Percentiles rank a stretch among this genome's conserved stretches.
phyloP scores from a whole-genome alignment of 164 flowering plant genomes.

The Vitis rupestris region DNA sequence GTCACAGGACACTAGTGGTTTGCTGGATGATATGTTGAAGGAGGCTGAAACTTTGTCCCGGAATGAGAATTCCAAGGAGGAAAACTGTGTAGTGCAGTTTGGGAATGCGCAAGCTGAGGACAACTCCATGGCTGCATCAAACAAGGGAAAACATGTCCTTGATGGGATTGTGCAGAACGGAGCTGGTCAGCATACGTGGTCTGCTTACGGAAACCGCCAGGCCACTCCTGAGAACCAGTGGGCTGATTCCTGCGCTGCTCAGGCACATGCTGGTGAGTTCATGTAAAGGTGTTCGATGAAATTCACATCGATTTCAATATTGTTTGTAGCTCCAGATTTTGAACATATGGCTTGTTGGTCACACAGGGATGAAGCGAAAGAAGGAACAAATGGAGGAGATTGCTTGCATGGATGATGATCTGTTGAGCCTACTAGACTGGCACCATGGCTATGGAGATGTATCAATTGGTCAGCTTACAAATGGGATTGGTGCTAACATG shows the following conservation, averaged over 20 bases:
- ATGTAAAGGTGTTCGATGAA: neutral
- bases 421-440: slow-evolving; percentile 48
- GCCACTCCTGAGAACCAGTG: slow-evolving; percentile 1
- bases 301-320: too few relatives aligned
- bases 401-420: slow-evolving; percentile 45
- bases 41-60: slow-evolving; percentile 22
- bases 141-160: slow-evolving; percentile 9
- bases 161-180: neutral
- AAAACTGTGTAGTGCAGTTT: too few relatives aligned
- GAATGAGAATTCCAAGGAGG: neutral
- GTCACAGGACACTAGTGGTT: slow-evolving; percentile 18
- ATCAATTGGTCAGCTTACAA: neutral
- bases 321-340: too few relatives aligned
- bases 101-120: too few relatives aligned
- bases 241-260: slow-evolving; percentile 23
- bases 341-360: neutral
- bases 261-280: slow-evolving; percentile 21
- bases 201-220: neutral
- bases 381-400: slow-evolving; percentile 29
- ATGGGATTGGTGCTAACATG: neutral
- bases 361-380: slow-evolving; percentile 23
- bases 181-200: neutral
- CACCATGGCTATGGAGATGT: slow-evolving; percentile 5
- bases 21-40: slow-evolving; percentile 29
- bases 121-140: too few relatives aligned